Percentiles rank a stretch among this genome's conserved stretches.
These are phyloP conservation scores for Cladosporium sp. DNA, from an alignment of 2,329 filamentous ascomycete species.

Conservation along the genomic window DNA sequence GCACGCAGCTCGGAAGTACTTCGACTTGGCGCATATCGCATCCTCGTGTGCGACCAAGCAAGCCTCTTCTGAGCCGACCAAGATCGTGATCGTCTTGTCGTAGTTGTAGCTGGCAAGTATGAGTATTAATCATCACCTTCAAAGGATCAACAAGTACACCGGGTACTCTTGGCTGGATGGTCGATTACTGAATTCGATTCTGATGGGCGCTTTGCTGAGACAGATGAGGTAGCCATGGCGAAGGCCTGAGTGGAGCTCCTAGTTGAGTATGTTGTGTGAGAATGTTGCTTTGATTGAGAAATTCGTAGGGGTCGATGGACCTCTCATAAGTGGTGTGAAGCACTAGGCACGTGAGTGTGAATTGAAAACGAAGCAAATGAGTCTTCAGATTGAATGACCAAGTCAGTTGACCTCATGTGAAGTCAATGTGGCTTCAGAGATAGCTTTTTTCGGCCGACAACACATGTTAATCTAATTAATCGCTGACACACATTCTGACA, in stretches of 20 bases:
- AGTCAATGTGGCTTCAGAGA: too few species aligned
- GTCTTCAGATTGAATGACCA: too few species aligned
- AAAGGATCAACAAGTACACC: background rate
- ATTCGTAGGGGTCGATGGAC: too few species aligned
- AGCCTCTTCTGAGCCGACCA: slow-evolving; percentile 6
- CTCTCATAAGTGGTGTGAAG: too few species aligned
- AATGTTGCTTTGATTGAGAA: background rate
- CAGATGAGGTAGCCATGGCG: background rate
- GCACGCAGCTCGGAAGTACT: slow-evolving; percentile 15
- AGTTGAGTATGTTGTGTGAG: background rate
- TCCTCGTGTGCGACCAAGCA: slow-evolving; percentile 13
- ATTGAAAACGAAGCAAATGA: too few species aligned
- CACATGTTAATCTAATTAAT: too few species aligned
- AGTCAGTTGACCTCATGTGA: too few species aligned
- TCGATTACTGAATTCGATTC: background rate
- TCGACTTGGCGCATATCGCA: slow-evolving; percentile 3
- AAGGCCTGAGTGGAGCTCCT: background rate
- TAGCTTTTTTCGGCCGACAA: too few species aligned
- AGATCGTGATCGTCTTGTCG: slow-evolving; percentile 1
- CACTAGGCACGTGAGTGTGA: too few species aligned
- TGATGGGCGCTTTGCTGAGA: background rate
- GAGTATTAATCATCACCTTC: background rate
- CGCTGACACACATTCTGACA: too few species aligned
- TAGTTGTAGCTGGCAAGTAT: background rate
- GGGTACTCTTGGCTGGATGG: too few species aligned